A percentile compares a stretch with the other conserved stretches of the same genome.
Evolutionary conservation across 2,329 filamentous ascomycete species (phyloP).

Genomic region (Arachnomyces sp.): DNA sequence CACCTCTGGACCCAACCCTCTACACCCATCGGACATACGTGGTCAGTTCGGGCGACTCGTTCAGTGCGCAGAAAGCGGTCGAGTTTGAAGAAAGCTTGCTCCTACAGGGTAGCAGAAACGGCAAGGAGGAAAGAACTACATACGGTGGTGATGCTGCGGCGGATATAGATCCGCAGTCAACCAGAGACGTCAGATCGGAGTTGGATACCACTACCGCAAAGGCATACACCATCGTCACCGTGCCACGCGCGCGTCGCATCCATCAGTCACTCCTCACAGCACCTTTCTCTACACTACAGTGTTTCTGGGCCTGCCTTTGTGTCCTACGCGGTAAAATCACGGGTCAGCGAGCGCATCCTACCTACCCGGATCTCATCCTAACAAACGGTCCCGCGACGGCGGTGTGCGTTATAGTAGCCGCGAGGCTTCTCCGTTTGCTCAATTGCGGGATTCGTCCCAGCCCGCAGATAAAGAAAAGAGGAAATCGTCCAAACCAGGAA

Average conservation of each 20-base stretch:
- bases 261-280: slow-evolving; percentile 73
- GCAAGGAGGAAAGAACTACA: slow-evolving; percentile 7
- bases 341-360: slow-evolving; percentile 23
- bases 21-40: slow-evolving; percentile 71
- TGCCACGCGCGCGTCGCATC: slow-evolving; percentile 71
- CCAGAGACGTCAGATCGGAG: too few species aligned
- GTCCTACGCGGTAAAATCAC: slow-evolving; percentile 42
- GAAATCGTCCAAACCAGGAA: slow-evolving; percentile 16
- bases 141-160: slow-evolving; percentile 3
- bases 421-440: slow-evolving; percentile 49
- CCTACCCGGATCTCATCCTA: slow-evolving; percentile 66
- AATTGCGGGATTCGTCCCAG: slow-evolving; percentile 18
- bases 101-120: slow-evolving; percentile 7
- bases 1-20: slow-evolving; percentile 37
- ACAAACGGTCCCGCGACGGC: slow-evolving; percentile 86
- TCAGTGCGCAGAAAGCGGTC: slow-evolving; percentile 57
- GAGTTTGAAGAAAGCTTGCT: slow-evolving; percentile 52
- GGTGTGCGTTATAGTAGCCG: slow-evolving; percentile 62
- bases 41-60: slow-evolving; percentile 65
- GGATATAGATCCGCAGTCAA: not conserved
- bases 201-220: slow-evolving; percentile 4
- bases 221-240: slow-evolving; percentile 56
- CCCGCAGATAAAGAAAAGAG: slow-evolving; percentile 5
- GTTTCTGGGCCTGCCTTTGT: slow-evolving; percentile 55
- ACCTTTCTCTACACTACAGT: slow-evolving; percentile 59